Evolutionary conservation across 768 basidiomycete genomes (phyloP), one percentile per base, ranked within the genome.

Genomic region (Tricholomella constricta): DNA sequence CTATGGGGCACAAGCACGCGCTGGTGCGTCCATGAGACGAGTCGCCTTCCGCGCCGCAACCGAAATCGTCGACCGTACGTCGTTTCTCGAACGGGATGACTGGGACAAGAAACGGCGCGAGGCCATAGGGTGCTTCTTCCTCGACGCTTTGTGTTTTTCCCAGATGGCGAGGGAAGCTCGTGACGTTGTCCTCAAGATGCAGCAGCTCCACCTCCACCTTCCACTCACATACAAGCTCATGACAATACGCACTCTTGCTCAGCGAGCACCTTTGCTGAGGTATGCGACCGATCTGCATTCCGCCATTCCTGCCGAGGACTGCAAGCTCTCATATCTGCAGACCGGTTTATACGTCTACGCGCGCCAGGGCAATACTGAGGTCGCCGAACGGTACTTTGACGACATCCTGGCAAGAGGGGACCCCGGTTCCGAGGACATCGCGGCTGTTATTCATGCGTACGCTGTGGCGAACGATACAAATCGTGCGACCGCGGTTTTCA

Each of bases 361-460:
- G 6, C 77, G 75, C 23, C 73, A 80, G 50, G 87, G 86, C 25
- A 70, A 86, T 54, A 58, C 68, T 15, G 59, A 61, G 22, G 68
- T 69, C 6, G 76, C 82, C 1, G 68, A 84, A 47, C 59, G 68
- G 19, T 77, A 72, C 57, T 86, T 75, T 58, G 51, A 68, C 35
- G 57, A 55, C 9, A 65, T 85, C 40, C 36, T 58, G 9, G 63
- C 66, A 10, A 62, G 60, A 17, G 59, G 65, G 3, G 64, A 67
- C 64, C 64, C 60, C 32, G 54, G 57, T 0, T 22, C 56, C 2
- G 56, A 57, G 14, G 73, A 76, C 43, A 69, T 71, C 36, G 71
- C 73, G n/a, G 71, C 77, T 68, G 62, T 83, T 23, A 70, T 92
- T 64, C 80, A 83, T 54, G 76, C 79, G 0, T 75, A 83, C 62